Evolutionary conservation across 2,329 filamentous ascomycete species (phyloP), one percentile per base, ranked within the genome.

Genomic region (Didymella lethalis): DNA sequence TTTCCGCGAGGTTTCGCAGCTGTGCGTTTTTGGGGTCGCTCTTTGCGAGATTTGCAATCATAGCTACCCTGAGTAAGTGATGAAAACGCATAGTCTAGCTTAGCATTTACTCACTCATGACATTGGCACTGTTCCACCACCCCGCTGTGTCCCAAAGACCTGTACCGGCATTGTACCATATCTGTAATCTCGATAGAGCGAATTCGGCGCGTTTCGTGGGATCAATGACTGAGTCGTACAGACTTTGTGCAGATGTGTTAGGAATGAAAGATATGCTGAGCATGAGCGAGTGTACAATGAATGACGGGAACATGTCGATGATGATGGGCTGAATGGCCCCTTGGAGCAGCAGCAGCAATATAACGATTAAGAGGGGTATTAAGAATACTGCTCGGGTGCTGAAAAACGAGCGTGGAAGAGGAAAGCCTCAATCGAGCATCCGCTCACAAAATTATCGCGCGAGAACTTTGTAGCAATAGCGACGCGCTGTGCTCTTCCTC

Each of bases 101-200:
- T 7, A n/a, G 32, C 6, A 18, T n/a, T 36, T n/a, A 36, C 32
- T 36, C 6, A 36, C 32, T 90, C 59, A 92, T 78, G 57, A 83
- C 82, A 69, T 91, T 92, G 44, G 85, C 90, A 52, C 84, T 84
- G 69, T 91, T 90, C 90, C 90, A 92, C 90, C 90, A 92, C n/a
- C 83, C 83, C 7, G 84, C 82, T 0, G 83, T 83, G 54, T 85
- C 77, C 87, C 87, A 92, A 12, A 90, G 78, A 3, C 90, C 89
- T 1, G 82, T 86, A 5, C 71, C 68, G 2, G 75, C 57, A 68
- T 88, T 83, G 73, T 91, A 91, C 84, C 85, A 91, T 41, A 67
- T 70, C 65, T 90, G 86, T 1, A 90, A 79, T 6, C 80, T 72
- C 23, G 74, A 68, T 2, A 81, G 68, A 3, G 78, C 80, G 8